A percentile compares a stretch with the other conserved stretches of the same genome.
Conservation (phyloP, 106 monocot genomes). For the Phalaenopsis equestris region DNA sequence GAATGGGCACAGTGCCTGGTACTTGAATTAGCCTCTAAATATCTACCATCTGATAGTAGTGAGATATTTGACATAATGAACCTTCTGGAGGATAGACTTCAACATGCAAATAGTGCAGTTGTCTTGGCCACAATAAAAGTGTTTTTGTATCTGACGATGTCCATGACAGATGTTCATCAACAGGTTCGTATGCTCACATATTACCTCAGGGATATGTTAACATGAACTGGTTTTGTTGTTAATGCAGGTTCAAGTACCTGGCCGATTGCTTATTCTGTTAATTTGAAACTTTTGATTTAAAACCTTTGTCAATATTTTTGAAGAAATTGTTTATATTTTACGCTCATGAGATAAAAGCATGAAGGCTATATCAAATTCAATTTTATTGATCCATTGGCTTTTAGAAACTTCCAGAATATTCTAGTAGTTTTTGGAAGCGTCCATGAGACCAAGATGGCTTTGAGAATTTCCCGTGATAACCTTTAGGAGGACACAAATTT, state of each 20-base stretch:
- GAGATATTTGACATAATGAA: conserved; percentile 99
- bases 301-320: background rate
- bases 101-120: conserved; percentile 97
- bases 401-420: no score
- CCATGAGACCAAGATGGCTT: background rate
- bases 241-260: background rate
- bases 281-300: conserved; percentile 1
- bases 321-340: background rate
- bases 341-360: background rate
- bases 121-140: conserved; percentile 94
- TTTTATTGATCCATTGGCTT: background rate
- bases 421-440: background rate
- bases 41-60: conserved; percentile 72
- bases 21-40: conserved; percentile 88
- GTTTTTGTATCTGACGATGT: conserved; percentile 94
- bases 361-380: background rate
- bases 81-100: conserved; percentile 98
- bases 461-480: background rate
- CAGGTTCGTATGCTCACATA: conserved; percentile 42
- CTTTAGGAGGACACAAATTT: no score
- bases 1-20: conserved; percentile 99
- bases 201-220: background rate
- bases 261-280: background rate
- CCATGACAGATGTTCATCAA: conserved; percentile 99
- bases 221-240: background rate